Conservation (phyloP, 2,329 filamentous ascomycete genomes). For the Arachnopeziza araneosa region DNA sequence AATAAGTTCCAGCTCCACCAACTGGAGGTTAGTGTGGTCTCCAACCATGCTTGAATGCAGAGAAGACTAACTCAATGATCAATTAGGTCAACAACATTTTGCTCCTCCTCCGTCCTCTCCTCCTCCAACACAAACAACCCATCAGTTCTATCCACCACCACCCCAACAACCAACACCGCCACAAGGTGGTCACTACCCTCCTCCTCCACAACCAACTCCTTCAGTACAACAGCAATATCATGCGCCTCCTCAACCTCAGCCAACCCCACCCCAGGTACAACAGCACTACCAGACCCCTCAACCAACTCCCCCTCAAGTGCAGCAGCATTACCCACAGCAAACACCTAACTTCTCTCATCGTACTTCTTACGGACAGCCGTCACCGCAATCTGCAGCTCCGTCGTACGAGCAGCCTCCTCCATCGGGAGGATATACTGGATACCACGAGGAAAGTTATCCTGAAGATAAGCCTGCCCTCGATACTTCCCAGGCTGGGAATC, state of each 20-base stretch:
- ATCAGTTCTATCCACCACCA: slow-evolving; percentile 31
- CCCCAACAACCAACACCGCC: slow-evolving; percentile 26
- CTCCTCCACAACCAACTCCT: slow-evolving; percentile 22
- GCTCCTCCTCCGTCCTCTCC: slow-evolving; percentile 28
- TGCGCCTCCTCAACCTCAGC: slow-evolving; percentile 8
- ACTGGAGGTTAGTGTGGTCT: slow-evolving; percentile 27
- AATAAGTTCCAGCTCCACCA: background rate
- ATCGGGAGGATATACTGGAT: slow-evolving; percentile 17
- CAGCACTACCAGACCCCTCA: slow-evolving; percentile 12
- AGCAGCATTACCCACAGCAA: slow-evolving; percentile 22
- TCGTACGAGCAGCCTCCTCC: slow-evolving; percentile 20
- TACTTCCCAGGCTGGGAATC: slow-evolving; percentile 23
- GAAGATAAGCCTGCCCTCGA: slow-evolving; percentile 29
- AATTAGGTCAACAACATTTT: slow-evolving; percentile 21
- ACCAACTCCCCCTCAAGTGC: slow-evolving; percentile 14
- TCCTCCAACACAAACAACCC: slow-evolving; percentile 25
- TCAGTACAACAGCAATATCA: slow-evolving; percentile 2
- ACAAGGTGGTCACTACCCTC: slow-evolving; percentile 19
- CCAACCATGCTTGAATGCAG: slow-evolving; percentile 16
- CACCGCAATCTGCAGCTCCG: slow-evolving; percentile 6
- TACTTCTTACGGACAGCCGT: slow-evolving; percentile 29
- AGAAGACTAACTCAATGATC: slow-evolving; percentile 1
- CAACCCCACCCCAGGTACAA: slow-evolving; percentile 1
- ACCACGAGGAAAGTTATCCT: slow-evolving; percentile 18
- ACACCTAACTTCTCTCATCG: slow-evolving; percentile 30